A percentile compares a stretch with the other conserved stretches of the same genome.
Conservation (phyloP, 2,329 filamentous ascomycete species). For the Fusarium sp. region DNA sequence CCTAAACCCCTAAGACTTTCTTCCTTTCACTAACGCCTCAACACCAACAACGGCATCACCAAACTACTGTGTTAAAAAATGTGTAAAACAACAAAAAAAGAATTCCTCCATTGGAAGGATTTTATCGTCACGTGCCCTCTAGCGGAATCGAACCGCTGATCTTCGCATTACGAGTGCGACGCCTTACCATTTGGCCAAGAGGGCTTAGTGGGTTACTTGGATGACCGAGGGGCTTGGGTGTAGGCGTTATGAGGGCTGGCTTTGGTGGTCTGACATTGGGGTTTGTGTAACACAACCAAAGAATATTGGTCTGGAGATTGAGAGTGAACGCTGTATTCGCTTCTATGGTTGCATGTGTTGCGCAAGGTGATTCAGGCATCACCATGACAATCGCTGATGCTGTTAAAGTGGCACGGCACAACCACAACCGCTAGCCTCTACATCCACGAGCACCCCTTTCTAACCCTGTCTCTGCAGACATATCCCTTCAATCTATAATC, state of each 20-base stretch:
- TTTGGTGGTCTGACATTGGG: not conserved
- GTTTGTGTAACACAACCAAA: not conserved
- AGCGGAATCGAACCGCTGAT: constrained; percentile 41
- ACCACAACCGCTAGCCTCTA: not conserved
- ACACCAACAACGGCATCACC: not conserved
- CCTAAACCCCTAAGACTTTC: not conserved
- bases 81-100: not conserved
- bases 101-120: no score
- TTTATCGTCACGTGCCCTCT: constrained; percentile 24
- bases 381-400: not conserved
- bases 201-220: constrained; percentile 24
- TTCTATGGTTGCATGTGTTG: not conserved
- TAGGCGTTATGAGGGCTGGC: not conserved
- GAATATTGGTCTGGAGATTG: not conserved
- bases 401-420: not conserved
- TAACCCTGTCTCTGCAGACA: not conserved
- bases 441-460: no score
- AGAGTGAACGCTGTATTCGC: not conserved
- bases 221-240: not conserved
- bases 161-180: constrained; percentile 43
- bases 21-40: not conserved
- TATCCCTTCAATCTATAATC: not conserved
- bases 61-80: not conserved
- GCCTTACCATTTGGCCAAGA: constrained; percentile 43
- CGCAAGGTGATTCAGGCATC: not conserved